Evolutionary conservation across 306 rosid species (phyloP), one percentile per base, ranked within the genome.

Genomic region (Sechiopsis laciniata): DNA sequence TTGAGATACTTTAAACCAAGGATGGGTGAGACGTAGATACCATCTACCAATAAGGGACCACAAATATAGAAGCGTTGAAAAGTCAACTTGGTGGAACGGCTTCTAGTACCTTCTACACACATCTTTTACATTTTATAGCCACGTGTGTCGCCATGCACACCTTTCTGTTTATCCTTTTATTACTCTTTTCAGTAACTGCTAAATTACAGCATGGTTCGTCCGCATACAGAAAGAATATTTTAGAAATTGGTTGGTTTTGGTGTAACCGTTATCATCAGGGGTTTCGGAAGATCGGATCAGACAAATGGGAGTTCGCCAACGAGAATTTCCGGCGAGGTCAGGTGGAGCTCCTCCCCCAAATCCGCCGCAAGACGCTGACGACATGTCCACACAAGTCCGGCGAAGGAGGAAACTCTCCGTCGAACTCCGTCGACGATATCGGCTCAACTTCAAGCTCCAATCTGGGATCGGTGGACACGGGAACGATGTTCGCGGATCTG

Each of bases 231-330:
- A 62, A 21, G 14, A 15, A 62, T 62, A 2, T 37, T 32, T 29
- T 35, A 63, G 8, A 37, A 63, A n/a, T 52, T n/a, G 3, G 32
- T 45, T 48, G 20, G 6, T 22, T 17, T 52, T 4, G 3, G 1
- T 6, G 13, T 76, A 7, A n/a, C 74, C 73, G 0, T 5, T 10
- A 32, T 40, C 46, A 12, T 3, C 75, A 94, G 97, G 97, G 97
- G 4, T 95, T 95, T 46, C 80, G 95, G 16, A 95, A 95, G 78
- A 89, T 78, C 0, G 99, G 85, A 12, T 92, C 92, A 16, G 99
- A 95, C 82, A 89, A 91, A 82, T 95, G 99, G 99, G 99, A 95
- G 76, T 95, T 95, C 74, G 90, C 96, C 3, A 95, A 89, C 82
- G 95, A 95, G 32, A 29, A 95, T 55, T 95, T 95, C 88, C 86